Percentiles rank a stretch among this genome's conserved stretches.
Conservation (phyloP, 768 basidiomycete species). For the Mycena leptocephala region DNA sequence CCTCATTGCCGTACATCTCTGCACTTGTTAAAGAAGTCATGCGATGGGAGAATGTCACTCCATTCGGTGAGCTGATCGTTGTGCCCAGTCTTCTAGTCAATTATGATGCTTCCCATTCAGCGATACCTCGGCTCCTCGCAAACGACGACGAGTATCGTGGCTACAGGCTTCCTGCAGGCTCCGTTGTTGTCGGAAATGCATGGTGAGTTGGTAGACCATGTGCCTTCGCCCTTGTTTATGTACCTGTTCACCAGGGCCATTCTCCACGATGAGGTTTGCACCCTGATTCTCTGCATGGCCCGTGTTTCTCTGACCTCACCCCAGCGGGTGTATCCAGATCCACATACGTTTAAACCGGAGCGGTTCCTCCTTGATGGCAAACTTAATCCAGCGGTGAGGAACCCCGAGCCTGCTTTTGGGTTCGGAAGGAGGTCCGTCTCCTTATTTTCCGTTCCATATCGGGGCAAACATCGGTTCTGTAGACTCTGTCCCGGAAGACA, state of each 20-base stretch:
- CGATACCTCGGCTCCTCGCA: not conserved
- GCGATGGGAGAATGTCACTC: slow-evolving; percentile 38
- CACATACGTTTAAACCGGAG: not conserved
- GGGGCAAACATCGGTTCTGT: not conserved
- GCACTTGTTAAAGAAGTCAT: slow-evolving; percentile 44
- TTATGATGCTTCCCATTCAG: not conserved
- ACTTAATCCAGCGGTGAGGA: too few relatives aligned
- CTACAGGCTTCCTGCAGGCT: too few relatives aligned
- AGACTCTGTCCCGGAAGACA: not conserved
- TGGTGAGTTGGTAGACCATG: not conserved
- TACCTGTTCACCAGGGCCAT: not conserved
- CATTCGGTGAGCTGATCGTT: not conserved
- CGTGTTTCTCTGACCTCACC: too few relatives aligned
- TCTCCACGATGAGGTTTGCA: not conserved
- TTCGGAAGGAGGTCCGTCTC: not conserved
- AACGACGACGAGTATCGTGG: not conserved
- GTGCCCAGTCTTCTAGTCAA: not conserved
- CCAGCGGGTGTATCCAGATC: not conserved
- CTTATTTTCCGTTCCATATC: not conserved
- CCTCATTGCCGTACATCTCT: slow-evolving; percentile 45
- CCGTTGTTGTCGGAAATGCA: not conserved
- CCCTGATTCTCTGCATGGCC: not conserved
- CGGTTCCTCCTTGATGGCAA: not conserved
- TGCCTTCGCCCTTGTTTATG: not conserved
- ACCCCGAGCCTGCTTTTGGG: not conserved